Base-by-base conservation (phyloP, 805 yeast species). In the Suhomyces sp. region DNA sequence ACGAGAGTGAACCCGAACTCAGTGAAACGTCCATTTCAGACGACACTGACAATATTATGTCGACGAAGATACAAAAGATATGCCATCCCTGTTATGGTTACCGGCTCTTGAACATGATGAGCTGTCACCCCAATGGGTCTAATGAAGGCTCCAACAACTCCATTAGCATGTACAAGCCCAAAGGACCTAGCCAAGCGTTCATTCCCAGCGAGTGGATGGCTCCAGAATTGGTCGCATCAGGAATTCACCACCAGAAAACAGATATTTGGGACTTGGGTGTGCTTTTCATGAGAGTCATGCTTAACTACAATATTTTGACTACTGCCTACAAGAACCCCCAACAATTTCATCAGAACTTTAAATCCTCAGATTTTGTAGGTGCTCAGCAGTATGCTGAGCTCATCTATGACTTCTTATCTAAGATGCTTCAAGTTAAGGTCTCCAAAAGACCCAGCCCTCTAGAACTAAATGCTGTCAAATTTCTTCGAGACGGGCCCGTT, bases 201-300 rank as follows among this genome's bases (percentile, higher is more conserved):
- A 60, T 63, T 25, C 75, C 72, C 49, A 65, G 48, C 52, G 63
- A 46, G 29, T 92, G 97, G 97, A 71, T 67, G 10, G 96, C 97
- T 0, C 97, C 98, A 0, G 97, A 92, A 64, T 57, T 85, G 6
- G 53, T 65, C 13, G 62, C 60, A 35, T 64, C 61, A 13, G 69
- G 64, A 47, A 60, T 77, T 51, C 85, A 87, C 12, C 86, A 86
- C 52, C 74, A 91, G 35, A 88, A 90, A 65, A 85, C 97, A 0
- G 99, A 94, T 71, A 86, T 94, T 8, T 94, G 98, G 98, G 88
- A 88, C 62, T 69, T 91, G 39, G 99, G 97, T 6, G 89, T 89
- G 0, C 66, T 87, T 6, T 85, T 93, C 57, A 52, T 69, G 52
- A 58, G 72, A 24, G 60, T 75, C 3, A 73, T 75, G 76, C 51